Percentiles rank a stretch among this genome's conserved stretches.
Evolutionary conservation across 1,284 basidiomycete genomes (phyloP).

Genomic region (Phlebopus sp.): DNA sequence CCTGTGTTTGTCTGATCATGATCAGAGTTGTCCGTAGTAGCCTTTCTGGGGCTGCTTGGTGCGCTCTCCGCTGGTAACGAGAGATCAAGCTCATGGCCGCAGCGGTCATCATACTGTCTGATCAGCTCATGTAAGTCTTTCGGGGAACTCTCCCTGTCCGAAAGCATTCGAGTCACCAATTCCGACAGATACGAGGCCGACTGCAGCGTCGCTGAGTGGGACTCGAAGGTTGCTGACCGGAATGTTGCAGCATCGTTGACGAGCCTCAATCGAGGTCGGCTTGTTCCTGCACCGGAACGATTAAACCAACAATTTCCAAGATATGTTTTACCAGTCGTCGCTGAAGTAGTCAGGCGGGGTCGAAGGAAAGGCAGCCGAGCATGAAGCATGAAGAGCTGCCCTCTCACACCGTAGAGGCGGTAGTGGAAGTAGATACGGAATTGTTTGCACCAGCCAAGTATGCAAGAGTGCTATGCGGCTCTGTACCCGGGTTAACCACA

Average conservation of each 20-base stretch:
- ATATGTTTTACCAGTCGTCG: no score
- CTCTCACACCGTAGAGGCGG: no score
- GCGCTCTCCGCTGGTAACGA: neutral
- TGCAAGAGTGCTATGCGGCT: no score
- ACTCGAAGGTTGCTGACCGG: neutral
- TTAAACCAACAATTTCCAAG: no score
- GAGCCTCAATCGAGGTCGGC: no score
- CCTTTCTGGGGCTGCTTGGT: neutral
- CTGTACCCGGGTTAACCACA: no score
- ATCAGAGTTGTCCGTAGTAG: neutral
- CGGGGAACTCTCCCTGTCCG: neutral
- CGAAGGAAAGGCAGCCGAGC: neutral
- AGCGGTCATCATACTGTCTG: slow-evolving; percentile 1
- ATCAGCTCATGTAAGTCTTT: neutral
- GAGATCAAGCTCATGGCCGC: neutral
- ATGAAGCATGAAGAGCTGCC: neutral
- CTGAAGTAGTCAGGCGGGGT: no score
- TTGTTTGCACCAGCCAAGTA: no score
- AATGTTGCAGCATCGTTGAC: no score
- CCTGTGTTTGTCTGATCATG: slow-evolving; percentile 32
- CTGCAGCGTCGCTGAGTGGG: neutral
- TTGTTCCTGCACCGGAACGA: no score
- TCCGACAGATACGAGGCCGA: neutral
- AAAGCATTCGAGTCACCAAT: neutral
- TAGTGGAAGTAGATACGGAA: no score